Percentiles rank a stretch among this genome's conserved stretches.
These are phyloP conservation scores for Zymoseptoria ardabiliae DNA, from an alignment of 2,329 filamentous ascomycete species.

Conservation along the genomic window DNA sequence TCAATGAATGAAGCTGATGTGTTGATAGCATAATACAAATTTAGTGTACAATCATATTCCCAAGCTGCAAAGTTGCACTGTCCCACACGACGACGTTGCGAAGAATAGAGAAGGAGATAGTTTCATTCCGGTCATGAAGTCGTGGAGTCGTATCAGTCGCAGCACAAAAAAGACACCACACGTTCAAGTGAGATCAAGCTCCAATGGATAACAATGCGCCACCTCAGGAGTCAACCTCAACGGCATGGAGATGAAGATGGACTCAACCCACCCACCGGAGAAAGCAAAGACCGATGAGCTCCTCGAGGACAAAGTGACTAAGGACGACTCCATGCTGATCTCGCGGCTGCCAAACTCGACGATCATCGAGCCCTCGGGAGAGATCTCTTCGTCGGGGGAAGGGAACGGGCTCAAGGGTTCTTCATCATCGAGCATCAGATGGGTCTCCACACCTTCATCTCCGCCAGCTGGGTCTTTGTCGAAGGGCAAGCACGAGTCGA, in stretches of 20 bases:
- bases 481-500: neutral
- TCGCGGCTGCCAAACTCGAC: neutral
- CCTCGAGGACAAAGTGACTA: neutral
- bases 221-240: neutral
- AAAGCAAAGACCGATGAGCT: slow-evolving; percentile 1
- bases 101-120: neutral
- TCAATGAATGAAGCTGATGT: neutral
- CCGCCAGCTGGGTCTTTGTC: neutral
- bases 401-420: neutral
- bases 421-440: slow-evolving; percentile 5
- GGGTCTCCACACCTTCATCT: slow-evolving; percentile 2
- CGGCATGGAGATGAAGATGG: neutral
- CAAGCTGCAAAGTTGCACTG: neutral
- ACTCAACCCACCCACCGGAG: neutral
- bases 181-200: neutral
- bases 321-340: slow-evolving; percentile 4
- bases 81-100: no score
- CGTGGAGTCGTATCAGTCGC: neutral
- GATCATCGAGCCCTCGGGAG: slow-evolving; percentile 2
- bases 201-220: neutral
- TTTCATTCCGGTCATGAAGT: neutral
- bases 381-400: neutral
- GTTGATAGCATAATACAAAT: neutral
- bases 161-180: neutral
- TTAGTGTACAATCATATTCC: neutral